Evolutionary conservation across 2,329 filamentous ascomycete species (phyloP), one percentile per base, ranked within the genome.

Genomic region (Colletotrichum cordylinicola): DNA sequence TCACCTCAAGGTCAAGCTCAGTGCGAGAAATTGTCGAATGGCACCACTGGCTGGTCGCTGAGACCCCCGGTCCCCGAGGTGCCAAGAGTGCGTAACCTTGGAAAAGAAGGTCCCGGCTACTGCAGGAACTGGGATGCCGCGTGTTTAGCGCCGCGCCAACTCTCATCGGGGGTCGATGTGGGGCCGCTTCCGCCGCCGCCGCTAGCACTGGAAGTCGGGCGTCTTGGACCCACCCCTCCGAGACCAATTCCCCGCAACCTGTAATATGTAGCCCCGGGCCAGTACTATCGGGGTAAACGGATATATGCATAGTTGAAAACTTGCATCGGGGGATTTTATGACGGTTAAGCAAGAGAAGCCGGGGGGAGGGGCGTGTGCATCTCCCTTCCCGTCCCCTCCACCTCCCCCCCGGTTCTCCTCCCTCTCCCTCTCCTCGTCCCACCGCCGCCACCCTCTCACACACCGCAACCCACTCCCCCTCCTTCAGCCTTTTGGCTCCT

Each of bases 111-210:
- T 48, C 58, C 56, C 35, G 43, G 55, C 75, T 77, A 76, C 58
- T 76, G 75, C 75, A 77, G 75, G 75, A 68, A 70, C 75, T 73
- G 65, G 75, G 75, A 73, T 76, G 37, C 75, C 27, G 68, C 73
- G 52, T 61, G 65, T 27, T 9, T 76, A 74, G 74, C 72, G 72
- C 52, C 27, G 39, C 60, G n/a, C 48, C 61, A 67, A 39, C 35
- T 61, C 37, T 62, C 48, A 24, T 27, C 52, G 66, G 67, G n/a
- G 66, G 6, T 10, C 12, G 7, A 18, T 9, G 35, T 76, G 74
- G 74, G 65, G 43, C 74, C 74, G 64, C 74, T 69, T 65, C 74
- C 61, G 74, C 37, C 31, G 52, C 48, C 56, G 60, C 16, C 60
- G 69, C 52, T n/a, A 16, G 43, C 43, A 52, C 43, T 52, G 43